Evolutionary conservation across 495 filamentous ascomycete genomes (phyloP), one percentile per base, ranked within the genome.

Genomic region (Parathielavia appendiculata): DNA sequence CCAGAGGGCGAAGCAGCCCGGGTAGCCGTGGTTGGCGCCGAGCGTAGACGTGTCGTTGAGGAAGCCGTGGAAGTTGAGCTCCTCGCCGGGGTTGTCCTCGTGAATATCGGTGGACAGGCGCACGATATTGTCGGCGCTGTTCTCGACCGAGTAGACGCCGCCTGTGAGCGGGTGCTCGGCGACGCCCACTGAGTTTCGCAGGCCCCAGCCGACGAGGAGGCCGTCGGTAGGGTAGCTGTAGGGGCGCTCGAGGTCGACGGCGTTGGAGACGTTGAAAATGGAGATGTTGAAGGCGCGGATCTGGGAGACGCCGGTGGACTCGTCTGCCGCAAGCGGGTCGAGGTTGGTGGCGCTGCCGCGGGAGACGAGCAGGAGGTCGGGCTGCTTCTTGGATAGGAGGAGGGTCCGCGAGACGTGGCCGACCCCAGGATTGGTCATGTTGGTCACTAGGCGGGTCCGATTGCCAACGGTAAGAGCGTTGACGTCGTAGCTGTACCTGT

Each of bases 121-220:
- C 10, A 53, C 61, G n/a, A 89, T 73, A 8, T 86, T 52, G 63
- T 91, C 87, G 5, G 80, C 84, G 32, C 79, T 84, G 64, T 91
- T 91, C 67, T 91, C 88, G 17, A 91, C 87, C 8, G 76, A 80
- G 73, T 80, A 91, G 60, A 91, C 72, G 34, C 74, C 76, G 20
- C 80, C 77, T 1, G 65, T 75, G 23, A 70, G 54, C 40, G 81
- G 77, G 49, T 85, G 75, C 65, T 85, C 63, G 45, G 69, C 83
- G 5, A 90, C 67, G 16, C 88, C 87, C 19, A 90, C 86, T 1
- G 80, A 80, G 69, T 90, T 90, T 17, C 88, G 78, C 22, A 91
- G 77, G 39, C 87, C 87, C 79, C 85, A 90, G 17, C 86, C 87
- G 8, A 89, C 71, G 4, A 82, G 66, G 45, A 71, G 58, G n/a